phyloP scores from a whole-genome alignment of 805 yeast genomes.

The Cyberlindnera petersonii region DNA sequence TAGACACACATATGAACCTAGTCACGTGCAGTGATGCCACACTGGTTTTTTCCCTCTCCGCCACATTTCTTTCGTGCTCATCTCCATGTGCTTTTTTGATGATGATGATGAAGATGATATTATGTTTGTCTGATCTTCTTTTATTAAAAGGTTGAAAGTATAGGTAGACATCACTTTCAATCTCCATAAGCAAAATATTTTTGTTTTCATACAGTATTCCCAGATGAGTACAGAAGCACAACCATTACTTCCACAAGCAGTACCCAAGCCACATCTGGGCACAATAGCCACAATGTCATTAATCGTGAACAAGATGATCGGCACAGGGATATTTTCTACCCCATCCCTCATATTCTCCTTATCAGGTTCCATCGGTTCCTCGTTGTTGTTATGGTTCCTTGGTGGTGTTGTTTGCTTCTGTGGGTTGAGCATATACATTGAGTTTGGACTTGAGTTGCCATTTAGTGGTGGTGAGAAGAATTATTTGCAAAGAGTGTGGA shows the following conservation, averaged over 20 bases:
- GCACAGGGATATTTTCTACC: slow-evolving; percentile 70
- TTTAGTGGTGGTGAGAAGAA: slow-evolving; percentile 68
- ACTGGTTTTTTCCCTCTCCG: too few relatives aligned
- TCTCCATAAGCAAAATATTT: too few relatives aligned
- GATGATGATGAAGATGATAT: too few relatives aligned
- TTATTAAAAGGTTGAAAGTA: too few relatives aligned
- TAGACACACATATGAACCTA: too few relatives aligned
- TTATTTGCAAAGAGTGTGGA: slow-evolving; percentile 55
- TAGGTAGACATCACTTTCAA: too few relatives aligned
- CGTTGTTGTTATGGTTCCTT: slow-evolving; percentile 54
- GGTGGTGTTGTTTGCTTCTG: slow-evolving; percentile 58
- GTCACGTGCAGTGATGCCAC: too few relatives aligned
- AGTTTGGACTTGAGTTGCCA: slow-evolving; percentile 62
- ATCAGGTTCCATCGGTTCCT: slow-evolving; percentile 56
- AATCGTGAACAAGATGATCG: slow-evolving; percentile 65
- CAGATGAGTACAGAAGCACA: slow-evolving; percentile 4
- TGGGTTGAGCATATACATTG: slow-evolving; percentile 56
- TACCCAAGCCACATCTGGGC: slow-evolving; percentile 18
- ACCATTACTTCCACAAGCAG: slow-evolving; percentile 14
- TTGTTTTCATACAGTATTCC: background rate
- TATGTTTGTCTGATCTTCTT: too few relatives aligned
- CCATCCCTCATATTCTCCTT: slow-evolving; percentile 57
- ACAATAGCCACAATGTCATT: slow-evolving; percentile 31
- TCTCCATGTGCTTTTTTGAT: too few relatives aligned
- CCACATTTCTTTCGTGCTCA: too few relatives aligned